Evolutionary conservation across 1,284 basidiomycete species (phyloP).

Genomic region (Tetrapyrgos nigripes): DNA sequence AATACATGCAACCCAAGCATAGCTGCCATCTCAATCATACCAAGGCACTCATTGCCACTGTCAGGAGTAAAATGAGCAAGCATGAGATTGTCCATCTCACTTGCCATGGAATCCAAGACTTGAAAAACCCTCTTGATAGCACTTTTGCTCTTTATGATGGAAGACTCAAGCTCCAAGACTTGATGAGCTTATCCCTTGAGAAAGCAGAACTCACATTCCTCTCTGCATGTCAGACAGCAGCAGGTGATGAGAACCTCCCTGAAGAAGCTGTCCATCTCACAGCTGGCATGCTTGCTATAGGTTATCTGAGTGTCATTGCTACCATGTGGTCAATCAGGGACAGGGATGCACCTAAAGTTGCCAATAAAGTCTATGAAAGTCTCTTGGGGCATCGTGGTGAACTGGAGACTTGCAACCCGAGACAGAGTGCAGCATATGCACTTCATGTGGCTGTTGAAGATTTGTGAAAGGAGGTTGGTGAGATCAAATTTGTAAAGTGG

Average conservation of each 20-base stretch:
- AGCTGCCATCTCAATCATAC: too few relatives aligned
- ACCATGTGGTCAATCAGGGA: conserved; percentile 23
- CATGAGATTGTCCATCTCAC: conserved; percentile 22
- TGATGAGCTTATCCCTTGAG: too few relatives aligned
- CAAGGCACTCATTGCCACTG: conserved; percentile 2
- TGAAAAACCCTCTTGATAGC: conserved; percentile 19
- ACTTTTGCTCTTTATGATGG: conserved; percentile 20
- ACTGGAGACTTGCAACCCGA: too few relatives aligned
- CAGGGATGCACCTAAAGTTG: background rate
- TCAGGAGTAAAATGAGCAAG: conserved; percentile 10
- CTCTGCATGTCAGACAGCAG: conserved; percentile 22
- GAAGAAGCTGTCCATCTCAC: conserved; percentile 26
- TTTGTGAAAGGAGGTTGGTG: too few relatives aligned
- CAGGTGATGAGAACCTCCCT: too few relatives aligned
- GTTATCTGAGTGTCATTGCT: too few relatives aligned
- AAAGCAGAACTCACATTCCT: conserved; percentile 3
- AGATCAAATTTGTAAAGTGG: too few relatives aligned
- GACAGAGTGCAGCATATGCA: too few relatives aligned
- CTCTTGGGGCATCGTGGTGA: too few relatives aligned
- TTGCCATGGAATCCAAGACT: conserved; percentile 22
- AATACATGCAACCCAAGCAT: background rate
- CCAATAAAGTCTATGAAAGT: background rate
- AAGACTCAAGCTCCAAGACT: conserved; percentile 12
- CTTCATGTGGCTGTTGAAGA: too few relatives aligned
- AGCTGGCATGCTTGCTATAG: conserved; percentile 19